A percentile compares a stretch with the other conserved stretches of the same genome.
phyloP scores from a whole-genome alignment of 2,329 filamentous ascomycete genomes.

The Cryphonectria parasitica region DNA sequence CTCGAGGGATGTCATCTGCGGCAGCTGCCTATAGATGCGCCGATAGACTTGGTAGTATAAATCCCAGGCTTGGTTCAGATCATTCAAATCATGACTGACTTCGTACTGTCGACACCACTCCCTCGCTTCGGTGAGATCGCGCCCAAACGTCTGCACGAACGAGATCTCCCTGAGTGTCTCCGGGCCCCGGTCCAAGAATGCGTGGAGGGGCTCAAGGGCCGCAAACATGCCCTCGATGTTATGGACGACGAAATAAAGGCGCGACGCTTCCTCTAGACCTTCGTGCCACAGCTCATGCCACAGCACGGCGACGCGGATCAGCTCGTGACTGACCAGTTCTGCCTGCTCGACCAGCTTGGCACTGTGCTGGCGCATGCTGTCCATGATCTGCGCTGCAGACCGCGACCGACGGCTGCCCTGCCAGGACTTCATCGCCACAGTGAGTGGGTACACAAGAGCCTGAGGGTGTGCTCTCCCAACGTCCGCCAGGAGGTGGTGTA shows the following conservation, averaged over 20 bases:
- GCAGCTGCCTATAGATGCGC: conserved; percentile 89
- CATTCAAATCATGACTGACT: conserved; percentile 84
- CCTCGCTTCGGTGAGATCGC: conserved; percentile 90
- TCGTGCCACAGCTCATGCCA: conserved; percentile 99
- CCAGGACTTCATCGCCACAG: conserved; percentile 93
- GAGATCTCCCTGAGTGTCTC: conserved; percentile 95
- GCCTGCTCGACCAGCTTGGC: conserved; percentile 92
- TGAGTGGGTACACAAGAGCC: conserved; percentile 93
- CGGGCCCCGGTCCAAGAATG: conserved; percentile 85
- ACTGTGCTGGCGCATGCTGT: conserved; percentile 95
- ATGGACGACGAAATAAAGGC: conserved; percentile 95
- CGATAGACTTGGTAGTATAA: conserved; percentile 98
- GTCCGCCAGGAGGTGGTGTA: conserved; percentile 89
- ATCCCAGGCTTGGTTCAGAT: conserved; percentile 98
- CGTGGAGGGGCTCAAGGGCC: conserved; percentile 86
- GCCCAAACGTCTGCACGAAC: conserved; percentile 95
- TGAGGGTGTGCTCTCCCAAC: conserved; percentile 95
- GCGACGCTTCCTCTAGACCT: conserved; percentile 92
- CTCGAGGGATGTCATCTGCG: conserved; percentile 89
- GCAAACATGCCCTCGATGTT: conserved; percentile 98
- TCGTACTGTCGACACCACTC: conserved; percentile 96
- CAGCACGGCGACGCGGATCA: conserved; percentile 93
- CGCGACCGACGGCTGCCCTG: conserved; percentile 82
- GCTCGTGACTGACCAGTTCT: conserved; percentile 90
- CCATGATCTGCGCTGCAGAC: conserved; percentile 93